Percentiles rank a stretch among this genome's conserved stretches.
Conservation (phyloP, 257 asterid genomes). For the Fraxinus pennsylvanica region DNA sequence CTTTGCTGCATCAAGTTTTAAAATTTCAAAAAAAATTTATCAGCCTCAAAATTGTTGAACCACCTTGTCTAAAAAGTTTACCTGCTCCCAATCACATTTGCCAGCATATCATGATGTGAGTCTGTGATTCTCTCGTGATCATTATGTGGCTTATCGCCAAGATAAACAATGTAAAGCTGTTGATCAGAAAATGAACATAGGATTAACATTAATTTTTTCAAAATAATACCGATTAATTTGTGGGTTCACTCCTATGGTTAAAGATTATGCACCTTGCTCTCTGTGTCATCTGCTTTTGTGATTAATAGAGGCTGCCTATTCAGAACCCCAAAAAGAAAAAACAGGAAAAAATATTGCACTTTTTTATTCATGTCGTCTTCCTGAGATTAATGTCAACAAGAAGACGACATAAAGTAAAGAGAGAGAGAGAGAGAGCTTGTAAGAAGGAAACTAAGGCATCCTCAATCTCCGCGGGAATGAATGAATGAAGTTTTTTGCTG, state of each 20-base stretch:
- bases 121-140: conserved; percentile 20
- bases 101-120: conserved; percentile 30
- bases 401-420: no score
- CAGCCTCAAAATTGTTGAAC: no score
- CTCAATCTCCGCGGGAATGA: no score
- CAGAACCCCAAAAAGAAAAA: not conserved
- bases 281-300: not conserved
- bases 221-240: not conserved
- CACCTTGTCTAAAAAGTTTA: not conserved
- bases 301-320: not conserved
- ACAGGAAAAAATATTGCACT: not conserved
- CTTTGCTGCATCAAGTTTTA: conserved; percentile 13
- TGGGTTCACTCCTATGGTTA: not conserved
- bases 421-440: no score
- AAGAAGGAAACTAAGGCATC: no score
- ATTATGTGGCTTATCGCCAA: conserved; percentile 24
- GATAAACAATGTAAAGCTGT: conserved; percentile 26
- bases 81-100: conserved; percentile 25
- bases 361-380: not conserved
- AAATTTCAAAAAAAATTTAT: not conserved
- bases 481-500: no score
- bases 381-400: no score
- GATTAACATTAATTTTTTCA: not conserved
- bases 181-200: not conserved
- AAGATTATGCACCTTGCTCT: conserved; percentile 6